Evolutionary conservation across 805 yeast species (phyloP).

Genomic region (Lipomyces anomalus): DNA sequence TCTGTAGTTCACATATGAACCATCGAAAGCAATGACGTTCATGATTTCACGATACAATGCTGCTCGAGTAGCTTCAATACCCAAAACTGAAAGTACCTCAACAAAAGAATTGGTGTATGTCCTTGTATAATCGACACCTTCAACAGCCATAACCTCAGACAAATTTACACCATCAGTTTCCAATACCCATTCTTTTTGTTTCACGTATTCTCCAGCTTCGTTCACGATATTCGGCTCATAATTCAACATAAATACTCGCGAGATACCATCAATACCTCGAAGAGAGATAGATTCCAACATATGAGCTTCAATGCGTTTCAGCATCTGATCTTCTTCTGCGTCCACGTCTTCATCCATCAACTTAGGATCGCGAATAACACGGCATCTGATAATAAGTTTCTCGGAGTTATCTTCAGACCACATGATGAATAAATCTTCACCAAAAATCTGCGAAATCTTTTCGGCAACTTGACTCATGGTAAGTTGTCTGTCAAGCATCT

Average conservation of each 20-base stretch:
- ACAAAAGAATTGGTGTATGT: slow-evolving; percentile 96
- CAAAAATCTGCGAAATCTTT: slow-evolving; percentile 85
- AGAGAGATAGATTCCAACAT: slow-evolving; percentile 92
- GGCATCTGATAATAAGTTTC: slow-evolving; percentile 92
- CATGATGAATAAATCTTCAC: slow-evolving; percentile 90
- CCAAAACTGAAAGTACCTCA: slow-evolving; percentile 88
- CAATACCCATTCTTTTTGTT: slow-evolving; percentile 93
- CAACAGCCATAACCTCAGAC: slow-evolving; percentile 89
- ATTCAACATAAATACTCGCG: slow-evolving; percentile 65
- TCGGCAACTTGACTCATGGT: slow-evolving; percentile 98
- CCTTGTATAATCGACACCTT: slow-evolving; percentile 87
- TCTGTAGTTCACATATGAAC: slow-evolving; percentile 97
- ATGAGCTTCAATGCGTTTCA: slow-evolving; percentile 89
- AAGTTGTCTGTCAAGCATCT: slow-evolving; percentile 95
- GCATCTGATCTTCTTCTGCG: slow-evolving; percentile 94
- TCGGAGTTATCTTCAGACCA: slow-evolving; percentile 99
- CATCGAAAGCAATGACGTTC: slow-evolving; percentile 98
- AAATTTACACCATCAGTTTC: slow-evolving; percentile 98
- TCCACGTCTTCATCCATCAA: slow-evolving; percentile 78
- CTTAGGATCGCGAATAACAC: slow-evolving; percentile 96
- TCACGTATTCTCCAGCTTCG: slow-evolving; percentile 76
- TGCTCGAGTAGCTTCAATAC: slow-evolving; percentile 97
- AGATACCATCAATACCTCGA: slow-evolving; percentile 92
- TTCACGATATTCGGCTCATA: slow-evolving; percentile 40
- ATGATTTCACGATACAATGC: slow-evolving; percentile 90